Conservation (phyloP, 1,284 basidiomycete species). For the Malassezia sp. region DNA sequence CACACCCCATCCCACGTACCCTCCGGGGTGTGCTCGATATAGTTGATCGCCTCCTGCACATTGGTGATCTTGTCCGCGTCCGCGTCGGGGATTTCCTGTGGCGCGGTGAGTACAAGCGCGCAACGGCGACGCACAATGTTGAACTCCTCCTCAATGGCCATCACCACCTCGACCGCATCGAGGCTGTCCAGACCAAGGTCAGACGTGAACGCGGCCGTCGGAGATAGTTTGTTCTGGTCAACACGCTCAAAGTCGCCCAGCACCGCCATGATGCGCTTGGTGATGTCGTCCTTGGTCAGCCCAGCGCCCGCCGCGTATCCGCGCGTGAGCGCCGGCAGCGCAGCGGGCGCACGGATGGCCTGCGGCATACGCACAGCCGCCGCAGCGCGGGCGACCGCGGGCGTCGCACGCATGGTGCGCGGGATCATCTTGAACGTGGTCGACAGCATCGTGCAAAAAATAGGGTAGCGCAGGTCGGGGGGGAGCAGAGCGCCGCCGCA, state of each 20-base stretch:
- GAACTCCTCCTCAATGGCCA: conserved; percentile 96
- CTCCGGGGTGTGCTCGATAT: conserved; percentile 87
- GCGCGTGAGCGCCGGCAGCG: conserved; percentile 21
- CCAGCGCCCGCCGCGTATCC: conserved; percentile 66
- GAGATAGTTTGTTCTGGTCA: conserved; percentile 64
- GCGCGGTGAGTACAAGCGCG: background rate
- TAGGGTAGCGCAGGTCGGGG: too few relatives aligned
- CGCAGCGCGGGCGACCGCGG: conserved; percentile 7
- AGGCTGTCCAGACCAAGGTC: conserved; percentile 93
- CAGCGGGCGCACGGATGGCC: conserved; percentile 4
- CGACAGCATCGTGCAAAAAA: conserved; percentile 5
- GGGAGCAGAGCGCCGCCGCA: background rate
- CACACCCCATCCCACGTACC: conserved; percentile 50
- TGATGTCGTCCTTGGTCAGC: conserved; percentile 65
- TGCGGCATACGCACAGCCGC: conserved; percentile 5
- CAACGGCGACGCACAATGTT: conserved; percentile 29
- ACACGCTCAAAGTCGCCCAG: conserved; percentile 94
- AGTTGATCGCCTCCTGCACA: conserved; percentile 90
- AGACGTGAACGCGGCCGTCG: conserved; percentile 64
- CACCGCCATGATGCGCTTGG: conserved; percentile 71
- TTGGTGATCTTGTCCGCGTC: conserved; percentile 97
- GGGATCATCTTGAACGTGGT: conserved; percentile 8
- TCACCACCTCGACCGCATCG: conserved; percentile 95
- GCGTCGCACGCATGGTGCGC: conserved; percentile 10
- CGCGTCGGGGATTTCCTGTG: conserved; percentile 85